A percentile compares a stretch with the other conserved stretches of the same genome.
Evolutionary conservation across 768 basidiomycete species (phyloP).

Genomic region (Russula emetica): DNA sequence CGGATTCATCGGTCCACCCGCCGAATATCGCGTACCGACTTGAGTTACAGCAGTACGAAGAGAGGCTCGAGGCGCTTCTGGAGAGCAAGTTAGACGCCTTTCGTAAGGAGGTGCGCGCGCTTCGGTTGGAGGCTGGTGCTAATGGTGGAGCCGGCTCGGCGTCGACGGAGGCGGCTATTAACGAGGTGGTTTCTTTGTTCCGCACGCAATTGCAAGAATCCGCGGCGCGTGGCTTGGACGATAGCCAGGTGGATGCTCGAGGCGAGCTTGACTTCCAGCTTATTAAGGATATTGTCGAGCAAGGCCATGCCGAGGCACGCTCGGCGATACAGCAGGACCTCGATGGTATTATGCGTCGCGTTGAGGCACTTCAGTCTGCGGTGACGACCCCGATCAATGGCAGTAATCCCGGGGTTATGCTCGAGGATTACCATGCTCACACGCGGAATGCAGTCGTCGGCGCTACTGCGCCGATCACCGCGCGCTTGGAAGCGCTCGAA

Average conservation of each 20-base stretch:
- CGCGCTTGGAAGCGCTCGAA: slow-evolving; percentile 52
- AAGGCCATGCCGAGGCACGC: slow-evolving; percentile 60
- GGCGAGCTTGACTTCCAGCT: slow-evolving; percentile 78
- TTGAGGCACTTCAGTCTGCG: slow-evolving; percentile 34
- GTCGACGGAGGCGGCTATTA: slow-evolving; percentile 56
- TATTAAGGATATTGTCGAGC: slow-evolving; percentile 63
- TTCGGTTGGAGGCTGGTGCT: slow-evolving; percentile 23
- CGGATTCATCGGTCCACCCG: slow-evolving; percentile 43
- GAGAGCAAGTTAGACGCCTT: slow-evolving; percentile 64
- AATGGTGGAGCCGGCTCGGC: slow-evolving; percentile 35
- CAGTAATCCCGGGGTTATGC: slow-evolving; percentile 37
- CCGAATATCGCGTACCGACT: slow-evolving; percentile 53
- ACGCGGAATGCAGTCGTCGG: slow-evolving; percentile 58
- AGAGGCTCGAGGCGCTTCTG: slow-evolving; percentile 56
- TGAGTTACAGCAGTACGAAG: slow-evolving; percentile 56
- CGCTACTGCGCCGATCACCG: slow-evolving; percentile 54
- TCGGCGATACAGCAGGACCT: slow-evolving; percentile 57
- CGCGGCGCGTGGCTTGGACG: slow-evolving; percentile 52
- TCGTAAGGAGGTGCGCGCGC: slow-evolving; percentile 38
- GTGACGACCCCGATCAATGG: slow-evolving; percentile 27
- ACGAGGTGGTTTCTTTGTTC: slow-evolving; percentile 64
- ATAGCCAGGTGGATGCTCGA: slow-evolving; percentile 63
- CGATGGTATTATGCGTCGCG: slow-evolving; percentile 45
- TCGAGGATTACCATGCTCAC: slow-evolving; percentile 57
- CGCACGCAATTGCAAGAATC: slow-evolving; percentile 63